These are phyloP conservation scores for Dendrobium huoshanense DNA, from an alignment of 106 monocot species.

Conservation along the genomic window DNA sequence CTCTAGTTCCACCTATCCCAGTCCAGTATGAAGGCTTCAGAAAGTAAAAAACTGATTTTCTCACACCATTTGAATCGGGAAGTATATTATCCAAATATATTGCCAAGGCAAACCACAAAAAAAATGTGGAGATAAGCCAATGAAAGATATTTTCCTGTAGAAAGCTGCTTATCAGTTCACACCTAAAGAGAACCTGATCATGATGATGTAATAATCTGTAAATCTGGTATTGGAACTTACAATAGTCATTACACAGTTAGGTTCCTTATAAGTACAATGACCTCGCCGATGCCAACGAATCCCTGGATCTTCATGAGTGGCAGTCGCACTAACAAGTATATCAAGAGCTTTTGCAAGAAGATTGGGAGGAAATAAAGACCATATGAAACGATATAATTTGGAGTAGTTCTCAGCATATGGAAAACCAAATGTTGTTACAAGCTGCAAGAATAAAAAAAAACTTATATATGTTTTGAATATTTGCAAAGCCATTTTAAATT, in stretches of 20 bases:
- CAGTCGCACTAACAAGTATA: slow-evolving; percentile 64
- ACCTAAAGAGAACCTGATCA: not conserved
- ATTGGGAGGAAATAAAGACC: slow-evolving; percentile 89
- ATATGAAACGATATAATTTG: slow-evolving; percentile 28
- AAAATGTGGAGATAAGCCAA: slow-evolving; percentile 80
- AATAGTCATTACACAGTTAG: slow-evolving; percentile 71
- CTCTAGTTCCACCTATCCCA: slow-evolving; percentile 70
- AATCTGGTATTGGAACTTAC: slow-evolving; percentile 27
- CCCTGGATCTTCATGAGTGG: slow-evolving; percentile 59
- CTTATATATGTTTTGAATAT: slow-evolving; percentile 2
- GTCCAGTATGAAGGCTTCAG: slow-evolving; percentile 77
- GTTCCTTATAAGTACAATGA: slow-evolving; percentile 31
- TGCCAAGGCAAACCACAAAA: slow-evolving; percentile 79
- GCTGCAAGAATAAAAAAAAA: slow-evolving; percentile 29
- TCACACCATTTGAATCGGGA: slow-evolving; percentile 73
- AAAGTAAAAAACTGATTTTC: slow-evolving; percentile 78
- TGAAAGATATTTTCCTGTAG: slow-evolving; percentile 63
- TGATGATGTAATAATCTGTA: not conserved
- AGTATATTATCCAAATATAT: slow-evolving; percentile 88
- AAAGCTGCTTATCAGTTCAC: slow-evolving; percentile 1
- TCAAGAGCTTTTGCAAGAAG: slow-evolving; percentile 73
- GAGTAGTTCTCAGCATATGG: slow-evolving; percentile 12
- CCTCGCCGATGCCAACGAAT: slow-evolving; percentile 63
- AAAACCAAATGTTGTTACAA: slow-evolving; percentile 20
- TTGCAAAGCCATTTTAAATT: not conserved